phyloP scores from a whole-genome alignment of 768 basidiomycete genomes.

The Mycena alexandri region DNA sequence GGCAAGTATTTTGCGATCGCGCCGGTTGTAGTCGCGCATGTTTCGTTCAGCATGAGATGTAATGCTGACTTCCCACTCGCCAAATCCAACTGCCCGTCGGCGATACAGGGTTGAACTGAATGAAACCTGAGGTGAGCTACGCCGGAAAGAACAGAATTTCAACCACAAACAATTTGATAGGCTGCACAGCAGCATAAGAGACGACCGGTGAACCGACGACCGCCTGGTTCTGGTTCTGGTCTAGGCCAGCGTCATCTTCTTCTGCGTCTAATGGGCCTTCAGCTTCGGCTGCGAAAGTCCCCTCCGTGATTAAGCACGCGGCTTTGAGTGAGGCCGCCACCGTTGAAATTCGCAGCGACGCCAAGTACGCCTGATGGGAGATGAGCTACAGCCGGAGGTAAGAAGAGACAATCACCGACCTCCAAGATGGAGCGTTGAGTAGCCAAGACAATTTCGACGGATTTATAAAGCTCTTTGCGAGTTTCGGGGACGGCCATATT shows the following conservation, averaged over 20 bases:
- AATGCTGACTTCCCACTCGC: conserved; percentile 57
- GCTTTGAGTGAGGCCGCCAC: conserved; percentile 21
- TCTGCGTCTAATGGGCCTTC: not conserved
- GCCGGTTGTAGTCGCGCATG: conserved; percentile 46
- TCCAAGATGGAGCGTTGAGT: conserved; percentile 32
- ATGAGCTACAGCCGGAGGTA: not conserved
- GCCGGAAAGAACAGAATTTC: not conserved
- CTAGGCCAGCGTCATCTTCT: not conserved
- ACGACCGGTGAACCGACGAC: not conserved
- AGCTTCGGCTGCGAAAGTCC: not conserved
- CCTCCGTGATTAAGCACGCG: conserved; percentile 3
- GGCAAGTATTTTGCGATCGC: conserved; percentile 51
- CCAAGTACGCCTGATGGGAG: conserved; percentile 24
- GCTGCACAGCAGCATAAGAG: not conserved
- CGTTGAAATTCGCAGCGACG: conserved; percentile 26
- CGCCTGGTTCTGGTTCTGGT: not conserved
- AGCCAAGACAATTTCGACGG: conserved; percentile 15
- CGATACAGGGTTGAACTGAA: conserved; percentile 29
- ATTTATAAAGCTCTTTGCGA: conserved; percentile 10
- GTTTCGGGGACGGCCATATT: conserved; percentile 23
- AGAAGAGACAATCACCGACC: not conserved
- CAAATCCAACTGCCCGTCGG: conserved; percentile 24
- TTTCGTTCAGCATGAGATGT: conserved; percentile 40
- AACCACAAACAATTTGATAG: conserved; percentile 29
- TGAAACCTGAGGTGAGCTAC: not conserved